Evolutionary conservation across 371 early-diverging fungal species (phyloP).

Genomic region (Ordospora pajunii): DNA sequence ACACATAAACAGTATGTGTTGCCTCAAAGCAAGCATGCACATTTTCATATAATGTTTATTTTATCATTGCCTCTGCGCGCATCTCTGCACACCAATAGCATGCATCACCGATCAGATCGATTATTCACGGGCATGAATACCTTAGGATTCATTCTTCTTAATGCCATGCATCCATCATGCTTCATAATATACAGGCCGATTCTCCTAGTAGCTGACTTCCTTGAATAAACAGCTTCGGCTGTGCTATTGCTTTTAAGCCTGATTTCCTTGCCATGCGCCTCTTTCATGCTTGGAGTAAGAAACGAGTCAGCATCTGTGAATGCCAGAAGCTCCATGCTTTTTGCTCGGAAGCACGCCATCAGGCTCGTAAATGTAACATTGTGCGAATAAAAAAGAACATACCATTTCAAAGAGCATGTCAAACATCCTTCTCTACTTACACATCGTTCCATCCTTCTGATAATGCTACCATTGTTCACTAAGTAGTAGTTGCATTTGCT

Average conservation of each 20-base stretch:
- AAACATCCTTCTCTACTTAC: conserved; percentile 26
- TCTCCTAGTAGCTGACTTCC: background rate
- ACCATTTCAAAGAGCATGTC: conserved; percentile 18
- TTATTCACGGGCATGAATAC: too few relatives aligned
- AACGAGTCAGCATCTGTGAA: background rate
- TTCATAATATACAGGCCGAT: background rate
- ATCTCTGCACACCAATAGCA: too few relatives aligned
- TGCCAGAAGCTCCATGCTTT: background rate
- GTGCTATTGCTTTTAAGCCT: background rate
- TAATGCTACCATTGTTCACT: background rate
- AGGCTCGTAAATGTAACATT: background rate
- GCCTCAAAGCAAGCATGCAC: background rate
- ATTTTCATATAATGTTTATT: conserved; percentile 9
- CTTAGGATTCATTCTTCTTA: background rate
- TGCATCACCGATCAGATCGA: too few relatives aligned
- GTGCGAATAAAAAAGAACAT: background rate
- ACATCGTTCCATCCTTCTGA: conserved; percentile 11
- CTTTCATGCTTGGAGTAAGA: background rate
- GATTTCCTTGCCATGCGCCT: background rate
- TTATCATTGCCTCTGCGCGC: too few relatives aligned
- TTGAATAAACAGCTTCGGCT: background rate
- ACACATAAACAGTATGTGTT: background rate
- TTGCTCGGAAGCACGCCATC: background rate
- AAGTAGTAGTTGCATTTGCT: conserved; percentile 42
- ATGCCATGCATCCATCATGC: background rate